A percentile compares a stretch with the other conserved stretches of the same genome.
Conservation (phyloP, 202 grass and related monocot genomes). For the Zizania palustris region DNA sequence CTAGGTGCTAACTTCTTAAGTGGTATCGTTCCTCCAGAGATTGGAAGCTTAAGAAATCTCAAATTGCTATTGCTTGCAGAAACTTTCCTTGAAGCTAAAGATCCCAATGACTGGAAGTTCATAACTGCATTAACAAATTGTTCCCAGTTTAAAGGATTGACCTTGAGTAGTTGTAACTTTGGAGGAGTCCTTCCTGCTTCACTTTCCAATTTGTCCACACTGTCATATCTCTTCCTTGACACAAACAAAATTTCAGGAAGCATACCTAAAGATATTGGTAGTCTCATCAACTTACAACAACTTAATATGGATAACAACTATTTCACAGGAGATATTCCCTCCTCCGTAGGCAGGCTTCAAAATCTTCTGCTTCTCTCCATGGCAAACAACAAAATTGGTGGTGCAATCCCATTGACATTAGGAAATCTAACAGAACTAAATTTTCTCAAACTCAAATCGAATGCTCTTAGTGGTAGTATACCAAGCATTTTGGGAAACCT, state of each 20-base stretch:
- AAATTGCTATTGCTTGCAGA: fast-evolving
- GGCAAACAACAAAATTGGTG: background rate
- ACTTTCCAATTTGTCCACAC: constrained; percentile 25
- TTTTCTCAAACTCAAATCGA: background rate
- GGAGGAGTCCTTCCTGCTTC: constrained; percentile 22
- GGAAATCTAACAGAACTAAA: background rate
- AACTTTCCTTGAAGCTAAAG: background rate
- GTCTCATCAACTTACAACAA: background rate
- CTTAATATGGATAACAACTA: too few species aligned
- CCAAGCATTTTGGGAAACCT: background rate
- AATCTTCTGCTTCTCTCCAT: background rate
- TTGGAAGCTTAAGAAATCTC: background rate
- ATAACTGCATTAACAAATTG: constrained; percentile 23
- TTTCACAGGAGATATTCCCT: background rate
- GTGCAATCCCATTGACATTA: background rate
- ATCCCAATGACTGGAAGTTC: constrained; percentile 24
- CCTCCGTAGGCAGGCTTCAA: background rate
- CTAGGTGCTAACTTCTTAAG: background rate
- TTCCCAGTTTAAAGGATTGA: background rate
- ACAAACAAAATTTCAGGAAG: constrained; percentile 5
- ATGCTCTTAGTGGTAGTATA: background rate
- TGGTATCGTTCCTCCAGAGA: constrained; percentile 34
- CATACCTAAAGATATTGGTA: constrained; percentile 24
- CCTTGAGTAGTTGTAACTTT: background rate
- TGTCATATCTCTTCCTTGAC: background rate